Percentiles rank a stretch among this genome's conserved stretches.
Evolutionary conservation across 2,329 filamentous ascomycete genomes (phyloP).

Genomic region (Phyllosticta ampelicida): DNA sequence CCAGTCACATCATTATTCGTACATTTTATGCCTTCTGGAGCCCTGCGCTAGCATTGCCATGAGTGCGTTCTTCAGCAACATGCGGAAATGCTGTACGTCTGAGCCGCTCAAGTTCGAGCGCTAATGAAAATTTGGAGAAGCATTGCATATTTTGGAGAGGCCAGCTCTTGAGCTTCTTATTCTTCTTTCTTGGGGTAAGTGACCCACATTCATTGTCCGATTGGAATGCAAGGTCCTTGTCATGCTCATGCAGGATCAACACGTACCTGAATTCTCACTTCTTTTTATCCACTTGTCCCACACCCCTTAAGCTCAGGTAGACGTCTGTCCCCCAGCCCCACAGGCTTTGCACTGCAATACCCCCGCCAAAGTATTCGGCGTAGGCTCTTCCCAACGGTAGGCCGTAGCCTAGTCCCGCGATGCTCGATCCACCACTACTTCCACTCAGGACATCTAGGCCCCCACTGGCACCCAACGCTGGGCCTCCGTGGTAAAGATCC

Average conservation of each 20-base stretch:
- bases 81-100: neutral
- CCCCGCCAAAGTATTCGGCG: slow-evolving; percentile 95
- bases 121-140: neutral
- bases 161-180: neutral
- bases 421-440: slow-evolving; percentile 5
- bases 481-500: slow-evolving; percentile 13
- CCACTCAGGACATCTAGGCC: slow-evolving; percentile 55
- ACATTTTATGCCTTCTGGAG: neutral
- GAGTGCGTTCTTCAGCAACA: neutral
- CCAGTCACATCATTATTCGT: neutral
- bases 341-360: slow-evolving; percentile 87
- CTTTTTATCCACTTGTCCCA: slow-evolving; percentile 33
- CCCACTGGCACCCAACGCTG: slow-evolving; percentile 29
- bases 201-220: neutral
- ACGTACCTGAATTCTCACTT: neutral
- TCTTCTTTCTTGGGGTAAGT: neutral
- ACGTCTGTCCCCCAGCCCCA: slow-evolving; percentile 82
- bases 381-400: slow-evolving; percentile 84
- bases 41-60: neutral
- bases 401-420: slow-evolving; percentile 89
- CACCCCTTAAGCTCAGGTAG: slow-evolving; percentile 51
- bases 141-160: neutral
- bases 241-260: neutral
- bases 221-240: neutral
- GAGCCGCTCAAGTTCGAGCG: neutral